These are phyloP conservation scores for Licmophora abbreviata DNA, from an alignment of 108 stramenopile species.

Conservation along the genomic window DNA sequence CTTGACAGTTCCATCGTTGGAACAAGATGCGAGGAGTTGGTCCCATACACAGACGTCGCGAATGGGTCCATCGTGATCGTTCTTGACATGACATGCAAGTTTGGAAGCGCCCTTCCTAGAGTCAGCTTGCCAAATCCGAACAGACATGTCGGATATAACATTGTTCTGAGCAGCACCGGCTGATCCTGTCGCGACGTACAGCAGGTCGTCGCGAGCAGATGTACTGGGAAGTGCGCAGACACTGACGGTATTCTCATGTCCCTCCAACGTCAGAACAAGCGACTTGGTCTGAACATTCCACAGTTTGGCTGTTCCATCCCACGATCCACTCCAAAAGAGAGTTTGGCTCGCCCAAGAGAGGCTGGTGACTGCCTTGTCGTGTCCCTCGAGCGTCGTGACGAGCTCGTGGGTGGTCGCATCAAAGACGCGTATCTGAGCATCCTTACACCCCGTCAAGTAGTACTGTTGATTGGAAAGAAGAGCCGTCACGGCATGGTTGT, in stretches of 20 bases:
- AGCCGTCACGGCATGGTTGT: constrained; percentile 41
- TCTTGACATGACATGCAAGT: constrained; percentile 27
- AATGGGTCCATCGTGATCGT: constrained; percentile 83
- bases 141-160: constrained; percentile 46
- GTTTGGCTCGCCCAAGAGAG: constrained; percentile 28
- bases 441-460: constrained; percentile 75
- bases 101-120: constrained; percentile 27
- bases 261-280: constrained; percentile 45
- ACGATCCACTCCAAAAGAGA: constrained; percentile 65
- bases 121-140: constrained; percentile 58
- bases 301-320: constrained; percentile 84
- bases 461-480: constrained; percentile 6
- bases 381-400: constrained; percentile 41
- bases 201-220: constrained; percentile 13
- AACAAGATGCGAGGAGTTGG: constrained; percentile 67
- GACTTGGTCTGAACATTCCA: constrained; percentile 45
- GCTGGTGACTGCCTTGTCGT: constrained; percentile 76
- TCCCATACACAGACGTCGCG: constrained; percentile 45
- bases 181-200: constrained; percentile 55
- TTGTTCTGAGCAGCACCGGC: constrained; percentile 74
- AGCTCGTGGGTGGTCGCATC: constrained; percentile 36
- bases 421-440: constrained; percentile 64
- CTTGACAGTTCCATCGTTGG: constrained; percentile 90
- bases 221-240: constrained; percentile 63
- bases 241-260: constrained; percentile 79